Base-by-base conservation (phyloP, 371 early-diverging fungal genomes). In the Blakeslea trispora region DNA sequence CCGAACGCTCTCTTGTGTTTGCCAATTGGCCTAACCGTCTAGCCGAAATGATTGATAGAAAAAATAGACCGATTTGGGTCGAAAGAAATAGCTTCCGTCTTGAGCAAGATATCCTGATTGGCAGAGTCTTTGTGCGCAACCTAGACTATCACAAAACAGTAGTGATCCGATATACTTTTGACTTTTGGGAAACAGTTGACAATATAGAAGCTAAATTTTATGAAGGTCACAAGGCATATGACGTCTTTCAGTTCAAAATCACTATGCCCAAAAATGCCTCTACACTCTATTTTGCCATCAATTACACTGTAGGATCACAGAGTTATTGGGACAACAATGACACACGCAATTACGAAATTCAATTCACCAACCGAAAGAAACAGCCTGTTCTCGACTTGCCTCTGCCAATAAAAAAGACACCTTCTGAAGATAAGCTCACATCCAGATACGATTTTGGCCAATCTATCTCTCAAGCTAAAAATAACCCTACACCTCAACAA, bases 81-180 rank as follows among this genome's bases (percentile, higher is more conserved):
- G 65, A 65, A 18, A 60, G 60, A 21, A 48, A 31, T n/a, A 21
- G 23, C 2, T 48, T 65, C 23, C 28, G 32, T 18, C 5, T 62
- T 21, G 43, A 46, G 17, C 37, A 55, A 46, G 49, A 59, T 44
- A 17, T 32, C 13, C 40, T 53, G 17, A 32, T 37, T 17, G 84
- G 86, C 43, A 74, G 72, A 43, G 59, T 86, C 46, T 65, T 77
- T 57, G 90, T 91, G 1, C 84, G 84, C 56, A 91, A 91, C 63
- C 50, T 91, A 31, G 87, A 81, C 1, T 91, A 84, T 63, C 81
- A 86, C 54, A 91, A 91, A 66, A 45, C 62, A 7, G 84, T 91
- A 10, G 53, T 66, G 5, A 74, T 90, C 35, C 77, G 90, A 17
- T 80, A 81, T 48, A 84, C 90, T 6, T 71, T 64, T 31, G 86